These are phyloP conservation scores for Sparassis latifolia DNA, from an alignment of 1,284 basidiomycete species.

Conservation along the genomic window DNA sequence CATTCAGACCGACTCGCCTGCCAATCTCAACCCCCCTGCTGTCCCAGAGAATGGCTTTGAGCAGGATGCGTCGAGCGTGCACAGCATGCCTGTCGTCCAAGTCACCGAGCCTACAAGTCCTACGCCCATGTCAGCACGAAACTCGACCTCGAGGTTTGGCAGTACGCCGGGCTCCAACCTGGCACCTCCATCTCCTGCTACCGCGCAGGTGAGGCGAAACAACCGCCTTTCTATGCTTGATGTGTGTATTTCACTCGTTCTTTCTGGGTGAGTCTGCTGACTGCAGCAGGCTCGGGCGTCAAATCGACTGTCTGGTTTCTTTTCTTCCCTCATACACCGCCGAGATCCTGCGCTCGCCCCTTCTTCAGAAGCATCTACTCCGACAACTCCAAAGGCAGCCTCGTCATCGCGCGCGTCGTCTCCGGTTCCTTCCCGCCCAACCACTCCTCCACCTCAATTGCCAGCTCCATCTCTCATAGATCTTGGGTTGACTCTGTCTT, in stretches of 20 bases:
- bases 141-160: slow-evolving; percentile 18
- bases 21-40: slow-evolving; percentile 16
- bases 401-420: slow-evolving; percentile 44
- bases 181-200: slow-evolving; percentile 13
- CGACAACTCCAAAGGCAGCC: slow-evolving; percentile 18
- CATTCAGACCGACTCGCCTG: slow-evolving; percentile 24
- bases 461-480: slow-evolving; percentile 67
- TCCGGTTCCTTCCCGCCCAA: slow-evolving; percentile 41
- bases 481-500: slow-evolving; percentile 63
- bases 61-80: slow-evolving; percentile 46
- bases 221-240: slow-evolving; percentile 18
- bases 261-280: slow-evolving; percentile 9
- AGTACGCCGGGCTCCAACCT: slow-evolving; percentile 15
- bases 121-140: slow-evolving; percentile 22
- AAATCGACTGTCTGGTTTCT: slow-evolving; percentile 73
- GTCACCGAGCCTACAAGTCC: slow-evolving; percentile 34
- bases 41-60: slow-evolving; percentile 18
- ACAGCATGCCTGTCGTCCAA: slow-evolving; percentile 50
- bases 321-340: slow-evolving; percentile 71
- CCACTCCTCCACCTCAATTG: slow-evolving; percentile 63
- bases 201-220: slow-evolving; percentile 16
- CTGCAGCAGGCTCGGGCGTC: slow-evolving; percentile 47
- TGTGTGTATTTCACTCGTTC: slow-evolving; percentile 16
- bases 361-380: slow-evolving; percentile 18
- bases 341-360: slow-evolving; percentile 40